Conservation (phyloP, 495 filamentous ascomycete genomes). For the Podospora fimiseda region DNA sequence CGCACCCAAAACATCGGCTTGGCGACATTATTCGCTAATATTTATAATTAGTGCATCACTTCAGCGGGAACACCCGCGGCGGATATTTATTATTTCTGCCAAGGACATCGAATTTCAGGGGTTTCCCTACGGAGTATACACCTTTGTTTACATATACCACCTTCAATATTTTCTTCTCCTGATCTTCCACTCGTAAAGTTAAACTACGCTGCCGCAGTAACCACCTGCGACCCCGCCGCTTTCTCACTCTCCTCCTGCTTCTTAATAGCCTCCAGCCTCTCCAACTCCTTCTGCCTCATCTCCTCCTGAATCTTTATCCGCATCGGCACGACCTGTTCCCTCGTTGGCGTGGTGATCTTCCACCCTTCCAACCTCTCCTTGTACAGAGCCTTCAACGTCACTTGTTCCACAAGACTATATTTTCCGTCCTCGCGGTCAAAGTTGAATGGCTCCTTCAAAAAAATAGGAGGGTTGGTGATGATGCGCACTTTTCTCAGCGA, state of each 20-base stretch:
- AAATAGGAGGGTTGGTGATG: constrained; percentile 68
- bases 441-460: constrained; percentile 55
- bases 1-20: background rate
- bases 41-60: background rate
- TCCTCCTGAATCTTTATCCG: constrained; percentile 39
- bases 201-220: constrained; percentile 6
- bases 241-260: constrained; percentile 15
- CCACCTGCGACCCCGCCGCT: constrained; percentile 3
- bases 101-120: background rate
- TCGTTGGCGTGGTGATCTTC: constrained; percentile 47
- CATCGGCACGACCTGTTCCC: constrained; percentile 41
- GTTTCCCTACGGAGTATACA: no score
- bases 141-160: no score
- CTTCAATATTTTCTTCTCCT: no score
- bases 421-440: constrained; percentile 55
- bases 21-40: background rate
- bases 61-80: background rate
- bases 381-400: constrained; percentile 56
- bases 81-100: background rate
- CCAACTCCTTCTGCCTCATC: constrained; percentile 44
- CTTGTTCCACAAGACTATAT: constrained; percentile 63
- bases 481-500: constrained; percentile 52
- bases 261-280: constrained; percentile 30
- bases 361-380: constrained; percentile 53
- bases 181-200: background rate